A percentile compares a stretch with the other conserved stretches of the same genome.
phyloP scores from a whole-genome alignment of 2,329 filamentous ascomycete species.

The Helminthosporium solani region DNA sequence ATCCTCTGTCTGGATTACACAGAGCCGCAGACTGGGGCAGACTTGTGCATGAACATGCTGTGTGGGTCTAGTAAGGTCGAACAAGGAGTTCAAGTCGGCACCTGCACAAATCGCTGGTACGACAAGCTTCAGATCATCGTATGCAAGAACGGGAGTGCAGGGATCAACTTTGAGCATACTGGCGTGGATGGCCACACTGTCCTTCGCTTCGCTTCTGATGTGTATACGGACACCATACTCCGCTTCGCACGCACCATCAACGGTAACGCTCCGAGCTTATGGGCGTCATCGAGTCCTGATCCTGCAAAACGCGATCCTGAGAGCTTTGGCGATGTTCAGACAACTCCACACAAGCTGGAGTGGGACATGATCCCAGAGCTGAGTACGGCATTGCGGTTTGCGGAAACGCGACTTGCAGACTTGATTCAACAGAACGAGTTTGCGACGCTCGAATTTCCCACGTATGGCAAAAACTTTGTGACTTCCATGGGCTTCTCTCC shows the following conservation, averaged over 20 bases:
- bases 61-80: constrained; percentile 92
- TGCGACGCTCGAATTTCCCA: constrained; percentile 80
- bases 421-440: constrained; percentile 97
- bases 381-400: constrained; percentile 87
- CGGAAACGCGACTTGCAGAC: constrained; percentile 90
- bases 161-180: constrained; percentile 99
- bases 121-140: constrained; percentile 99
- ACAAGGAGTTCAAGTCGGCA: constrained; percentile 91
- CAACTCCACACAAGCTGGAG: constrained; percentile 91
- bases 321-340: constrained; percentile 90
- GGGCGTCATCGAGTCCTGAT: constrained; percentile 87
- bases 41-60: constrained; percentile 97
- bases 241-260: constrained; percentile 95
- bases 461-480: constrained; percentile 97
- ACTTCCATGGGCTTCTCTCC: constrained; percentile 96
- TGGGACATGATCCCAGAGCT: constrained; percentile 97
- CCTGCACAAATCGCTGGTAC: constrained; percentile 98
- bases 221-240: constrained; percentile 97
- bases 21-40: constrained; percentile 75
- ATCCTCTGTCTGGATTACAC: constrained; percentile 91
- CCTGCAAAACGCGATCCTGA: constrained; percentile 87
- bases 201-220: constrained; percentile 88
- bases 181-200: constrained; percentile 98
- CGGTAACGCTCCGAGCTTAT: constrained; percentile 84
- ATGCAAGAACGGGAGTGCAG: constrained; percentile 96